phyloP scores from a whole-genome alignment of 495 filamentous ascomycete genomes.

The Xylaria bambusicola region DNA sequence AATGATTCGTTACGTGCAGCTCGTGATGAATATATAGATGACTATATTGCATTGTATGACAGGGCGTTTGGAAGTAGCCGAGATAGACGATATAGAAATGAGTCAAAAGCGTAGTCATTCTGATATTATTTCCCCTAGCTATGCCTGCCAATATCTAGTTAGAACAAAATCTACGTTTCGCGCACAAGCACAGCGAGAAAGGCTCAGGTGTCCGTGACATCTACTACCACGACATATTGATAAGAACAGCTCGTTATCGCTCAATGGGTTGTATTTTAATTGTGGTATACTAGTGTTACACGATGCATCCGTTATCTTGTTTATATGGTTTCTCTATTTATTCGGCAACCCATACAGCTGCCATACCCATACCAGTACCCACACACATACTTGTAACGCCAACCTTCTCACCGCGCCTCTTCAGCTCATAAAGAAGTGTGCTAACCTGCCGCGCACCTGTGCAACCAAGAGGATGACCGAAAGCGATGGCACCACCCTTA shows the following conservation, averaged over 20 bases:
- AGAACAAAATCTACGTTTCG: too few relatives aligned
- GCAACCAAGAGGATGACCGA: slow-evolving; percentile 93
- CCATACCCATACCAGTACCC: slow-evolving; percentile 97
- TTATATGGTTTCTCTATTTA: slow-evolving; percentile 37
- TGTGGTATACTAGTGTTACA: slow-evolving; percentile 3
- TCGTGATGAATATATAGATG: too few relatives aligned
- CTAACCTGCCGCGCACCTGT: slow-evolving; percentile 93
- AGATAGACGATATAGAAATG: too few relatives aligned
- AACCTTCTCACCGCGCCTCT: slow-evolving; percentile 75
- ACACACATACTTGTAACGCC: slow-evolving; percentile 97
- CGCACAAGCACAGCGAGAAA: not conserved
- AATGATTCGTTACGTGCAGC: too few relatives aligned
- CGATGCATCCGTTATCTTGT: not conserved
- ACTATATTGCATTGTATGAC: too few relatives aligned
- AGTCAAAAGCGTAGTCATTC: too few relatives aligned
- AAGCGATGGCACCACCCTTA: slow-evolving; percentile 98
- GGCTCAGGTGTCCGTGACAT: not conserved
- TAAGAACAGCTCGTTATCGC: not conserved
- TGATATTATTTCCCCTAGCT: too few relatives aligned
- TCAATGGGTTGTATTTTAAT: not conserved
- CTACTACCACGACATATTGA: not conserved
- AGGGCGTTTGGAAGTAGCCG: too few relatives aligned
- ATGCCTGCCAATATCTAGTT: too few relatives aligned
- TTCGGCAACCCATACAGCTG: slow-evolving; percentile 89
- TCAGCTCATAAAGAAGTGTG: slow-evolving; percentile 86